phyloP scores from a whole-genome alignment of 805 yeast genomes.

The Candida sphagnicola region DNA sequence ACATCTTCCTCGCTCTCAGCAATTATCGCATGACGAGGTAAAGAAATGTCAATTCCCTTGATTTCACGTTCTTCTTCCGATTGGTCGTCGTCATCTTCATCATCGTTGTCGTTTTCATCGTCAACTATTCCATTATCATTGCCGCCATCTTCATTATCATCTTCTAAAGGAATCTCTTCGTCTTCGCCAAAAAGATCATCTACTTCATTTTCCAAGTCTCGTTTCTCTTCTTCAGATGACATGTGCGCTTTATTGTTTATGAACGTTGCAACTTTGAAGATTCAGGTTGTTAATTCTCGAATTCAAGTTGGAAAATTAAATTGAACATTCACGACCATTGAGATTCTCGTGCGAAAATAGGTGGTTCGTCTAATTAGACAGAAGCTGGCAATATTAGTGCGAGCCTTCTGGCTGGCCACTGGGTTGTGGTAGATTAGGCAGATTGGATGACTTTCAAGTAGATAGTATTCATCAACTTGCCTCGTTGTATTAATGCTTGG shows the following conservation, averaged over 20 bases:
- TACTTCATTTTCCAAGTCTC: constrained; percentile 21
- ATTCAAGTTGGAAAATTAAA: too few species aligned
- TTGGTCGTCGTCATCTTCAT: constrained; percentile 29
- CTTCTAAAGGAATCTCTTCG: constrained; percentile 14
- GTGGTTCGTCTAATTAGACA: too few species aligned
- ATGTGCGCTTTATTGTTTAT: constrained; percentile 8
- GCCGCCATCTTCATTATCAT: constrained; percentile 12
- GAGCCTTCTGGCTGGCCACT: too few species aligned
- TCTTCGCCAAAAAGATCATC: constrained; percentile 34
- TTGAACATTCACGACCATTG: too few species aligned
- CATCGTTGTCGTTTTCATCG: constrained; percentile 14
- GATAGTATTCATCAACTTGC: too few species aligned
- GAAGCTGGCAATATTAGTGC: too few species aligned
- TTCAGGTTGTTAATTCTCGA: too few species aligned
- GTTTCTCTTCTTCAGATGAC: constrained; percentile 22
- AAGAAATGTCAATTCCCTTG: constrained; percentile 33
- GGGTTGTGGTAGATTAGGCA: too few species aligned
- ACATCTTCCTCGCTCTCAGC: constrained; percentile 31
- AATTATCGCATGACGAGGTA: constrained; percentile 49
- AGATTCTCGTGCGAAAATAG: too few species aligned
- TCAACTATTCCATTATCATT: constrained; percentile 11
- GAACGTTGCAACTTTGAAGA: too few species aligned
- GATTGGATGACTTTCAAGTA: too few species aligned
- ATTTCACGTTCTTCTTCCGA: constrained; percentile 29
- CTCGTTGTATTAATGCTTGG: too few species aligned